Conservation (phyloP, 2,329 filamentous ascomycete species). For the Ceratocystiopsis sp. region DNA sequence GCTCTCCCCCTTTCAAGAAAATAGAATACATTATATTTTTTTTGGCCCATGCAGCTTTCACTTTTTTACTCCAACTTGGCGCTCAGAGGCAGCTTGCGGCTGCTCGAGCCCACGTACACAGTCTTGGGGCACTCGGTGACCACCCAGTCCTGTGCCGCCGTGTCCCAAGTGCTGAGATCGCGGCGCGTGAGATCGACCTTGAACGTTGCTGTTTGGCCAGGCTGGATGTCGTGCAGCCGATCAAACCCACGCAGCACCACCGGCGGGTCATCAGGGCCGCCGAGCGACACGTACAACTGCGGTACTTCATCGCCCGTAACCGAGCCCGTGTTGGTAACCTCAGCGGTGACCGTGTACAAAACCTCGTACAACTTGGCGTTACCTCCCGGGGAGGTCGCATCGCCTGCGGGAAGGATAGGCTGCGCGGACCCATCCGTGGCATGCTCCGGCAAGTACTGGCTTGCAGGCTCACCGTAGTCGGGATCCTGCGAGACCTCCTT, state of each 20-base stretch:
- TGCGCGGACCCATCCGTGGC: constrained; percentile 39
- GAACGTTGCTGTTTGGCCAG: constrained; percentile 53
- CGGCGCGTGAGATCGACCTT: constrained; percentile 53
- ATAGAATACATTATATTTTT: background rate
- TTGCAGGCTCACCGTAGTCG: constrained; percentile 40
- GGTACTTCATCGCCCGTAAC: constrained; percentile 52
- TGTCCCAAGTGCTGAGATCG: constrained; percentile 79
- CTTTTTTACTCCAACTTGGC: background rate
- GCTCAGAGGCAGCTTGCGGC: constrained; percentile 32
- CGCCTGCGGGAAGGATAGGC: constrained; percentile 31
- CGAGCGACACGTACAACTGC: constrained; percentile 67
- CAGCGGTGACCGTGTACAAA: constrained; percentile 49
- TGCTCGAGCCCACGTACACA: constrained; percentile 37
- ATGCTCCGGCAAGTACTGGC: constrained; percentile 41
- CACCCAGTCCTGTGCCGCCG: constrained; percentile 67
- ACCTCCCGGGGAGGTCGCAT: constrained; percentile 36
- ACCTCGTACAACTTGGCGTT: constrained; percentile 51
- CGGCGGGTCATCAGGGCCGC: constrained; percentile 54
- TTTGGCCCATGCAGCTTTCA: background rate
- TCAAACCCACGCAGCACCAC: constrained; percentile 66
- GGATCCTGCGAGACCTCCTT: constrained; percentile 38
- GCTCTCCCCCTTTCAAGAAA: background rate
- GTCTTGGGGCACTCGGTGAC: constrained; percentile 33
- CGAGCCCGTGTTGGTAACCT: constrained; percentile 54
- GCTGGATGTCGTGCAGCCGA: constrained; percentile 45